phyloP scores from a whole-genome alignment of 441 rosid species.

The Eruca vesicaria region DNA sequence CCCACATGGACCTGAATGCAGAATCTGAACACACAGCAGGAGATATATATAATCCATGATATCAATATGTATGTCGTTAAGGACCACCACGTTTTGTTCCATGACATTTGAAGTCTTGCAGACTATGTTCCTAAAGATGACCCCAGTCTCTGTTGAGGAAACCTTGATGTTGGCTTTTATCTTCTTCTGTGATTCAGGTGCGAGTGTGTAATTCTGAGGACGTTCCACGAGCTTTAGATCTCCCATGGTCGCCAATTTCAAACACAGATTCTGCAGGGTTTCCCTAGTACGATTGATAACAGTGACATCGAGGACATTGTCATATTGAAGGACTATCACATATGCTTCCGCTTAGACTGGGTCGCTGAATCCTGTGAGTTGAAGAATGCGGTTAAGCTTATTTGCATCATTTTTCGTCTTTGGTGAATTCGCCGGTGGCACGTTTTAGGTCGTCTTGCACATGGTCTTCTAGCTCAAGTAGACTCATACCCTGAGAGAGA shows the following conservation, averaged over 20 bases:
- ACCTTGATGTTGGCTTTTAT: slow-evolving; percentile 92
- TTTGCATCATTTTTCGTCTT: slow-evolving; percentile 83
- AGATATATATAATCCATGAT: slow-evolving; percentile 89
- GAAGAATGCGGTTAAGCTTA: slow-evolving; percentile 81
- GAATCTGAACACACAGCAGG: slow-evolving; percentile 75
- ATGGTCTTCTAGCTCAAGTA: slow-evolving; percentile 87
- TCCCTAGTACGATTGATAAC: slow-evolving; percentile 83
- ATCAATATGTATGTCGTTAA: slow-evolving; percentile 87
- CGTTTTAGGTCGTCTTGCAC: slow-evolving; percentile 91
- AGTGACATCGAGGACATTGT: slow-evolving; percentile 80
- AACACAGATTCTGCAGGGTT: slow-evolving; percentile 86
- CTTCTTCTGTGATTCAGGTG: slow-evolving; percentile 82
- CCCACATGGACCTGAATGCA: slow-evolving; percentile 94
- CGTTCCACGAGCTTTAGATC: slow-evolving; percentile 89
- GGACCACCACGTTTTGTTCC: slow-evolving; percentile 74
- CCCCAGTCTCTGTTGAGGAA: slow-evolving; percentile 87
- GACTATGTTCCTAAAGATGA: slow-evolving; percentile 84
- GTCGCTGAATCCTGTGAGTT: slow-evolving; percentile 88
- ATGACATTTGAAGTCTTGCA: slow-evolving; percentile 78
- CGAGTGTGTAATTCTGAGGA: slow-evolving; percentile 82
- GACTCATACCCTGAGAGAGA: slow-evolving; percentile 77
- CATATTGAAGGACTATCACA: slow-evolving; percentile 85
- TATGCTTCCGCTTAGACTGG: slow-evolving; percentile 90
- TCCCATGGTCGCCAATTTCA: slow-evolving; percentile 87
- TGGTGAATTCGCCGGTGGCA: slow-evolving; percentile 86